A percentile compares a stretch with the other conserved stretches of the same genome.
Evolutionary conservation across 495 filamentous ascomycete species (phyloP).

Genomic region (Daldinia vernicosa): DNA sequence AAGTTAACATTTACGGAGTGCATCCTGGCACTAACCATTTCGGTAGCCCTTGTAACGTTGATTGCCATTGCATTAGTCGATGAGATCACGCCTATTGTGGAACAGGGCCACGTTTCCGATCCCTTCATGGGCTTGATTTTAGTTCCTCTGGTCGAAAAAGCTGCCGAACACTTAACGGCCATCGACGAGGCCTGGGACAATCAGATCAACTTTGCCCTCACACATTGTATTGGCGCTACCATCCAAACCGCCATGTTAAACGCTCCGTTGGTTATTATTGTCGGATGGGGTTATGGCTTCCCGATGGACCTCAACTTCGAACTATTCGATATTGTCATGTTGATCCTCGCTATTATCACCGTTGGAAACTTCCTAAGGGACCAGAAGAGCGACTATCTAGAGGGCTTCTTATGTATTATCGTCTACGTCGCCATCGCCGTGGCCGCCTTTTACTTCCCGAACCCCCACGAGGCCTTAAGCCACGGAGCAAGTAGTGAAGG

Average conservation of each 20-base stretch:
- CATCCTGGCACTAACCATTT: slow-evolving; percentile 69
- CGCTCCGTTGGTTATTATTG: slow-evolving; percentile 81
- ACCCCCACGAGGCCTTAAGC: slow-evolving; percentile 47
- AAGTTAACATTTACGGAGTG: slow-evolving; percentile 86
- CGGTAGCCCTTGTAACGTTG: slow-evolving; percentile 78
- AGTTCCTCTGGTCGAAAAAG: slow-evolving; percentile 88
- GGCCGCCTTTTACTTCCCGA: slow-evolving; percentile 69
- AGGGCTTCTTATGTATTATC: slow-evolving; percentile 78
- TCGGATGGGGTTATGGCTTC: slow-evolving; percentile 80
- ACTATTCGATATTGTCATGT: slow-evolving; percentile 84
- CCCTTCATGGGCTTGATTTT: slow-evolving; percentile 82
- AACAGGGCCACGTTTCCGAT: slow-evolving; percentile 70
- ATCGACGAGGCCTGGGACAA: slow-evolving; percentile 92
- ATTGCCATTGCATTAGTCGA: slow-evolving; percentile 84
- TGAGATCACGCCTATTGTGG: slow-evolving; percentile 79
- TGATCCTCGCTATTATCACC: slow-evolving; percentile 88
- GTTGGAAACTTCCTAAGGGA: slow-evolving; percentile 84
- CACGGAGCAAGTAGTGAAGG: slow-evolving; percentile 11
- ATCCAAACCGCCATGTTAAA: slow-evolving; percentile 93
- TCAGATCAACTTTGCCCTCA: slow-evolving; percentile 89
- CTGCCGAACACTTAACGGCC: slow-evolving; percentile 87
- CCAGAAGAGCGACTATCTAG: slow-evolving; percentile 81
- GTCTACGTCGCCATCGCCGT: slow-evolving; percentile 72
- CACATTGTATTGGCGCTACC: slow-evolving; percentile 86
- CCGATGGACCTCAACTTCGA: slow-evolving; percentile 86